Conservation (phyloP, 2,329 filamentous ascomycete species). For the Colletotrichum scovillei region DNA sequence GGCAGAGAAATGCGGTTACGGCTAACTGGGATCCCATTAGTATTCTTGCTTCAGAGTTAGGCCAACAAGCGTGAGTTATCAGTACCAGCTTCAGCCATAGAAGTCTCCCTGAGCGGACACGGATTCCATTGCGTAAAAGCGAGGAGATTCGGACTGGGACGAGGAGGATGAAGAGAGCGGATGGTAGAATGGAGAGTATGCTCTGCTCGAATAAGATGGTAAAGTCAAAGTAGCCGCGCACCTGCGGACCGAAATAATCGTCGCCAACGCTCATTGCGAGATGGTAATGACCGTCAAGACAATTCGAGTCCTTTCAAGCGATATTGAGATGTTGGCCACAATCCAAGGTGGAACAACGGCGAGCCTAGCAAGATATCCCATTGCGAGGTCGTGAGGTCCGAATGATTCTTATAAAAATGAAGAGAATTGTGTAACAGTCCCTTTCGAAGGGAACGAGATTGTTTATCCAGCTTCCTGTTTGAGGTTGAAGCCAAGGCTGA, state of each 20-base stretch:
- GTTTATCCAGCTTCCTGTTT: neutral
- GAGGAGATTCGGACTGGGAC: constrained; percentile 35
- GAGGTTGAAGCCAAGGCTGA: neutral
- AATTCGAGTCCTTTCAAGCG: neutral
- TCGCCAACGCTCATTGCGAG: constrained; percentile 34
- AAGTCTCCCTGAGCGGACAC: constrained; percentile 16
- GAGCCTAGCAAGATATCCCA: neutral
- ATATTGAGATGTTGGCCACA: too few relatives aligned
- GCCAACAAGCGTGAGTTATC: too few relatives aligned
- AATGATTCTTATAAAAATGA: neutral
- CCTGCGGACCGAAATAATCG: constrained; percentile 40
- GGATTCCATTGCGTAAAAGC: constrained; percentile 30
- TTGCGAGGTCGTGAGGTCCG: too few relatives aligned
- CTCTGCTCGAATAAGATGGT: constrained; percentile 46
- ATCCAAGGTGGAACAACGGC: neutral
- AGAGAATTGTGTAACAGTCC: too few relatives aligned
- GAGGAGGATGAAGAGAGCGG: constrained; percentile 40
- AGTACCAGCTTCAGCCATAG: constrained; percentile 41
- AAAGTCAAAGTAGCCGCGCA: constrained; percentile 43
- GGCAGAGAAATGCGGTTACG: constrained; percentile 23
- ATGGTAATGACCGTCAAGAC: neutral
- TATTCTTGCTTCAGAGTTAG: too few relatives aligned
- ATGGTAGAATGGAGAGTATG: constrained; percentile 43
- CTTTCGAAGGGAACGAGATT: neutral
- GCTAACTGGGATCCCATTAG: constrained; percentile 34